phyloP scores from a whole-genome alignment of 176 grass and related monocot species.

The Bothriochloa decipiens region DNA sequence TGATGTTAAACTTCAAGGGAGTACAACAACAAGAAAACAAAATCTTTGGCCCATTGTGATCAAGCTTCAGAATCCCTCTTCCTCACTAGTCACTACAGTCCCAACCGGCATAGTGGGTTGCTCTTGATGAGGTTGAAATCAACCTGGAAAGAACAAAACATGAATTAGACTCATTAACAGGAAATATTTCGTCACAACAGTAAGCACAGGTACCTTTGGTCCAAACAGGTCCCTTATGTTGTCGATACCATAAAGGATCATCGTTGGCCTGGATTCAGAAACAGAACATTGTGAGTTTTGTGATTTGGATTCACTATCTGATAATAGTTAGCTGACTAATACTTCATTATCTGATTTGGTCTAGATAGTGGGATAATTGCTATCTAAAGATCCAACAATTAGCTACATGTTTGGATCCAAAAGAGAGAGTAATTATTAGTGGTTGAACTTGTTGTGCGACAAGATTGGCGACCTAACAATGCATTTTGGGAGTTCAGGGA shows the following conservation, averaged over 20 bases:
- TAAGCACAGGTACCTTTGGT: constrained; percentile 64
- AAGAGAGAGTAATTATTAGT: too few species aligned
- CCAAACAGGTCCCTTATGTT: constrained; percentile 95
- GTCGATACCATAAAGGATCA: constrained; percentile 86
- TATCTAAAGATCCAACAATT: too few species aligned
- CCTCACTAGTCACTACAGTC: constrained; percentile 39
- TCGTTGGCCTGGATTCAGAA: constrained; percentile 69
- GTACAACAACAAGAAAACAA: neutral
- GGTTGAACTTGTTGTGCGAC: too few species aligned
- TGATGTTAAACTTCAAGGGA: neutral
- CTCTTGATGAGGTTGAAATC: constrained; percentile 86
- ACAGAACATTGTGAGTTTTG: neutral
- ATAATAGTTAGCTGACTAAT: too few species aligned
- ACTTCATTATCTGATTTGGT: too few species aligned
- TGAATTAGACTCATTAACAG: constrained; percentile 15
- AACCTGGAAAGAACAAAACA: constrained; percentile 58
- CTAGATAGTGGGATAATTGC: too few species aligned
- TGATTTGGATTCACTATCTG: too few species aligned
- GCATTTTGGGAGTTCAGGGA: neutral
- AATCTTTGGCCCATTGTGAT: neutral
- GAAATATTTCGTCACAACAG: neutral
- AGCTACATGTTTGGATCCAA: too few species aligned
- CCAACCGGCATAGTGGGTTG: constrained; percentile 70
- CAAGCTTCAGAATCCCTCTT: neutral
- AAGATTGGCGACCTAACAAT: too few species aligned